Base-by-base conservation (phyloP, 2,329 filamentous ascomycete species). In the Fusarium drepaniforme region DNA sequence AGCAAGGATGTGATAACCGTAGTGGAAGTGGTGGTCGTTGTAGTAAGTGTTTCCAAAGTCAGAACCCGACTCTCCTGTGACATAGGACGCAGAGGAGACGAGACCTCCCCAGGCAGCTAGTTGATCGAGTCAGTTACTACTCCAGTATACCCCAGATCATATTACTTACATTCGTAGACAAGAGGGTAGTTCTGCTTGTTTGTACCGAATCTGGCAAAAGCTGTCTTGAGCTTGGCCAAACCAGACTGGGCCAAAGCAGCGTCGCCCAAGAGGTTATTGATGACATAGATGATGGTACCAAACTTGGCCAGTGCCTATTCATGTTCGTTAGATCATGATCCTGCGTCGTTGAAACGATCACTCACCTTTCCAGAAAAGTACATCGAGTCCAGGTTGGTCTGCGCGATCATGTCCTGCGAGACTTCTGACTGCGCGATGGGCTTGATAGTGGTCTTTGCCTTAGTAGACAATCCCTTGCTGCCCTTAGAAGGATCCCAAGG, bases 31-130 rank as follows among this genome's bases (percentile, higher is more conserved):
- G 76, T 93, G 91, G 78, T 93, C 91, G 77, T 93, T 96, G 85
- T 96, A 96, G 80, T 91, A 93, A 1, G 93, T 94, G 82, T 98
- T 98, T 73, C 97, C 97, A 84, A 98, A 98, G 81, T 98, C 97
- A 0, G 88, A 88, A 3, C 92, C 91, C 7, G 89, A 82, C 73
- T 97, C 90, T 2, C 91, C 91, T 1, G 91, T 93, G 18, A 80
- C 81, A 80, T 96, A 97, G 6, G 91, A 90, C 12, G 92, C 93
- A 8, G 91, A 91, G 7, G 94, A 97, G 12, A 97, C 93, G 8
- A 95, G 85, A 1, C 95, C 95, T 68, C 93, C 93, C 95, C 95
- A 97, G 16, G 87, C 89, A 72, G 84, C 88, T 90, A 67, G 5
- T 33, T 53, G 49, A 13, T 37, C 37, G 49, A 51, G 75, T 79